A percentile compares a stretch with the other conserved stretches of the same genome.
Conservation (phyloP, 1,284 basidiomycete species). For the Ceratobasidium sp. region DNA sequence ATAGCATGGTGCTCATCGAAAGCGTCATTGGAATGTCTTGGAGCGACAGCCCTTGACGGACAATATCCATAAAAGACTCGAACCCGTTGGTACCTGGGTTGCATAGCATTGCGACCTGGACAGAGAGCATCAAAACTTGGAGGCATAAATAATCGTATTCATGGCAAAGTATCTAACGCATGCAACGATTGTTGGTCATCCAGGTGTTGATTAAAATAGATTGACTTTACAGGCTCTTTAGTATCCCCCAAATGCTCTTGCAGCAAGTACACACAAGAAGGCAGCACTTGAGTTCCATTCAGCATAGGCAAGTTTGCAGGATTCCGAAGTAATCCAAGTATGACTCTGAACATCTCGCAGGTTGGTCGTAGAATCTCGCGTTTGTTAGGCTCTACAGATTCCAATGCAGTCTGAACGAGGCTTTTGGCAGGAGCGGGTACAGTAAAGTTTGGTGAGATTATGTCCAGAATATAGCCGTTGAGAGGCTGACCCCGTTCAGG, state of each 20-base stretch:
- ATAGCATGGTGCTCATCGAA: background rate
- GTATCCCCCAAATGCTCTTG: conserved; percentile 3
- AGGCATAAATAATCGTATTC: conserved; percentile 18
- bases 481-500: conserved; percentile 16
- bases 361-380: background rate
- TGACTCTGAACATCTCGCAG: conserved; percentile 7
- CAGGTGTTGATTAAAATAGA: background rate
- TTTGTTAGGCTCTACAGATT: background rate
- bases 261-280: conserved; percentile 10
- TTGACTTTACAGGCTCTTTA: background rate
- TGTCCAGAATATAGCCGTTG: background rate
- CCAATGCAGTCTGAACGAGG: background rate
- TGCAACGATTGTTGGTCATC: background rate
- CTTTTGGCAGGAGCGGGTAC: background rate
- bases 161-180: background rate
- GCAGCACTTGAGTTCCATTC: background rate
- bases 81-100: background rate
- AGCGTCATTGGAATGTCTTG: background rate
- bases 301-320: conserved; percentile 6
- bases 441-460: background rate
- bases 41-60: background rate
- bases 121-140: background rate
- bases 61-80: background rate
- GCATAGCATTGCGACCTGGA: conserved; percentile 11
- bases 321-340: background rate